Evolutionary conservation across 1,284 basidiomycete species (phyloP), one percentile per base, ranked within the genome.

Genomic region (Violaceomyces palustris): DNA sequence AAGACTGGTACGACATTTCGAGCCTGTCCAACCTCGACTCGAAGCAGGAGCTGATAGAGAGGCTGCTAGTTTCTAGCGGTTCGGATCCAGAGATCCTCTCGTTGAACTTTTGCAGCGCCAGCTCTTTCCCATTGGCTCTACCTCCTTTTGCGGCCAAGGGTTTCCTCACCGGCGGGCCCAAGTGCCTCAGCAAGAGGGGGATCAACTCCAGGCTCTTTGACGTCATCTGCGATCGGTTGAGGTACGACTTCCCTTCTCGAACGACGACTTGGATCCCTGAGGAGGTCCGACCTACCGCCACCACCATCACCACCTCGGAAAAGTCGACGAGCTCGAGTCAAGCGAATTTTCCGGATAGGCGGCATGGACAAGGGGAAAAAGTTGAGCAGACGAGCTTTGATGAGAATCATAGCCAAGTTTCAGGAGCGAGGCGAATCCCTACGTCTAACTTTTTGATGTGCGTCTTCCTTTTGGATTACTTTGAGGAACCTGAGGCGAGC

Each of bases 1-100:
- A 67, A 26, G 63, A 65, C 32, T 63, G 63, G 53, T 63, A 63
- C 48, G 45, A 60, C 30, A 61, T 65, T 21, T 35, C 38, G 1
- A 39, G 43, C 4, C 52, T 62, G 24, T 45, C 49, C 2, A 23
- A 32, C 3, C 45, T 66, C 3, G 40, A 49, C 0, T 32, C 27
- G 10, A 67, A 67, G 28, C 23, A 66, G 3, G 35, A 45, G 5
- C 38, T 64, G 6, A 39, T 65, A 10, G 25, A 27, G 3, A 6
- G 30, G 5, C 42, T 63, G 3, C 28, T 62, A 3, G 25, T 21
- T n/a, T 18, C 34, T 12, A 23, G 29, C 11, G 59, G 64, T 0
- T 14, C 25, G 4, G 36, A 51, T 19, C 37, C 36, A 2, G 18
- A 21, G 2, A 22, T 40, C 6, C 24, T 65, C 0, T 45, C 52